A percentile compares a stretch with the other conserved stretches of the same genome.
These are phyloP conservation scores for Calocybe gambosa DNA, from an alignment of 1,284 basidiomycete genomes.

Conservation along the genomic window DNA sequence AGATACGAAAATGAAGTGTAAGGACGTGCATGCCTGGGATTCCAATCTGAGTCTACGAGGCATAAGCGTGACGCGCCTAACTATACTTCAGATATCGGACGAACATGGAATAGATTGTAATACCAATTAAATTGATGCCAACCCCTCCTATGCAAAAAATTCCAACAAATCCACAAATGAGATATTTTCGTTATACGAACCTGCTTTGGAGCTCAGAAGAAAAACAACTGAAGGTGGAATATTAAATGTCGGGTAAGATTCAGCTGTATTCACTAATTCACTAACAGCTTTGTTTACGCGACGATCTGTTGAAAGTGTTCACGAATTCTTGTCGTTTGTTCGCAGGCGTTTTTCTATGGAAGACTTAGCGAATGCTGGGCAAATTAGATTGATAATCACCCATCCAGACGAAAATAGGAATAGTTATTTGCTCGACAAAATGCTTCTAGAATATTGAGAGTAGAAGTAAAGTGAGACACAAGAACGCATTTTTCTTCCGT, in stretches of 20 bases:
- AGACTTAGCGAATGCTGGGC: conserved; percentile 3
- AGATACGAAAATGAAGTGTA: conserved; percentile 1
- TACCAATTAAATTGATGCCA: conserved; percentile 84
- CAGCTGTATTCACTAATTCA: conserved; percentile 24
- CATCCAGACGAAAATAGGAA: conserved; percentile 84
- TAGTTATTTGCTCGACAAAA: conserved; percentile 77
- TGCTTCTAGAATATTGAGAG: conserved; percentile 87
- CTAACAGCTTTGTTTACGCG: conserved; percentile 63
- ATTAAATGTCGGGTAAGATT: conserved; percentile 3
- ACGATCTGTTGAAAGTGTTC: conserved; percentile 74
- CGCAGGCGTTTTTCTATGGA: conserved; percentile 66
- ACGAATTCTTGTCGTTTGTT: conserved; percentile 81
- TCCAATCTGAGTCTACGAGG: conserved; percentile 93
- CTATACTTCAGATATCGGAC: not conserved
- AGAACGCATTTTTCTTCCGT: conserved; percentile 93
- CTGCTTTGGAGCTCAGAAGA: conserved; percentile 91
- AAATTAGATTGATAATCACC: conserved; percentile 38
- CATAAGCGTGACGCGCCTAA: conserved; percentile 79
- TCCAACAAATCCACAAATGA: too few relatives aligned
- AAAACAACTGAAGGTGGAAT: conserved; percentile 66
- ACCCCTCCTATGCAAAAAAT: conserved; percentile 56
- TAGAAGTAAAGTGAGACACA: conserved; percentile 87
- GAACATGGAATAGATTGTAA: not conserved
- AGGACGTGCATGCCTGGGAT: conserved; percentile 62
- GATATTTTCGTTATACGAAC: too few relatives aligned